A percentile compares a stretch with the other conserved stretches of the same genome.
phyloP scores from a whole-genome alignment of 176 grass and related monocot genomes.

The Ampelocalamus luodianensis region DNA sequence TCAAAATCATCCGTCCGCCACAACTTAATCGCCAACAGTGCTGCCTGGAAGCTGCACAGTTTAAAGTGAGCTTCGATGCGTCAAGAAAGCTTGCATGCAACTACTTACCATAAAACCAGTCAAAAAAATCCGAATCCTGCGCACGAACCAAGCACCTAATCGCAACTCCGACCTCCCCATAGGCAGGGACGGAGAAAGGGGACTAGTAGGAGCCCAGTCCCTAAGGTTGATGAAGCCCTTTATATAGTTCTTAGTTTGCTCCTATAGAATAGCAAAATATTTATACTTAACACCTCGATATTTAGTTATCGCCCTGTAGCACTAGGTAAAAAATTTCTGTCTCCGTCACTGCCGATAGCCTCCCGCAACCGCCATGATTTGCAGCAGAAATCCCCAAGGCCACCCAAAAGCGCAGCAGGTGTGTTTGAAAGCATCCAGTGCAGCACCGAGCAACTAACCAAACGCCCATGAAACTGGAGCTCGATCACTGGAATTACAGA shows the following conservation, averaged over 20 bases:
- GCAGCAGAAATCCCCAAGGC: not conserved
- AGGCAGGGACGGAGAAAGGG: not conserved
- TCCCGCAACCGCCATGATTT: not conserved
- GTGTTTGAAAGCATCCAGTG: not conserved
- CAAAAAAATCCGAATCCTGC: not conserved
- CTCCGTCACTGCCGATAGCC: not conserved
- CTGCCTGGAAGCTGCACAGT: not conserved
- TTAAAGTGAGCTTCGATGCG: not conserved
- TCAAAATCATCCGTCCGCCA: not conserved
- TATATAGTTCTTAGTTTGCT: no score
- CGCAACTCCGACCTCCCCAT: not conserved
- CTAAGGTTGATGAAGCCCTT: no score
- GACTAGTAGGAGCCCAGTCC: no score
- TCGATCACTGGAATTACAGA: not conserved
- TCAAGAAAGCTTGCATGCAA: not conserved
- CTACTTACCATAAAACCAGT: not conserved
- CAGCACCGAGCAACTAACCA: not conserved
- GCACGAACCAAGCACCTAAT: not conserved
- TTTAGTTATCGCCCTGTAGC: no score
- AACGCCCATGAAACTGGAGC: not conserved
- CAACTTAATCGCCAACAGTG: not conserved
- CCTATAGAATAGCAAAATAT: no score
- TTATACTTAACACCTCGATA: no score
- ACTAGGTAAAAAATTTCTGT: no score
- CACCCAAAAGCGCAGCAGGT: not conserved